Percentiles rank a stretch among this genome's conserved stretches.
These are phyloP conservation scores for Lathyrus sativus DNA, from an alignment of 306 rosid genomes.

Conservation along the genomic window DNA sequence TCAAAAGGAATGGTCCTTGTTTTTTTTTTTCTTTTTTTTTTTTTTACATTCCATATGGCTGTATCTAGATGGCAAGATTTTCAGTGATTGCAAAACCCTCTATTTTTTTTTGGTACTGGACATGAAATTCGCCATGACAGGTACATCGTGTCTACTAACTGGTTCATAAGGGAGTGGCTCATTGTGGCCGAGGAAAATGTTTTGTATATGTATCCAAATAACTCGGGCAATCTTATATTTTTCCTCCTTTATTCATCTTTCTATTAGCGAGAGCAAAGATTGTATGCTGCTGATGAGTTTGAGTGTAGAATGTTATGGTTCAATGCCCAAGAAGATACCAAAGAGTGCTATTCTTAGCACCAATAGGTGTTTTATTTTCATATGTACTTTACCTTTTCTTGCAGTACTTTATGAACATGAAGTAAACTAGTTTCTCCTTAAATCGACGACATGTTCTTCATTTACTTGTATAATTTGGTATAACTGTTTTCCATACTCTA, in stretches of 20 bases:
- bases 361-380: conserved; percentile 10
- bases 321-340: conserved; percentile 14
- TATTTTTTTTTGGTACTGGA: background rate
- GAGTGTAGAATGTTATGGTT: conserved; percentile 13
- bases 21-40: too few species aligned
- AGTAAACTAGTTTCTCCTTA: conserved; percentile 31
- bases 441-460: conserved; percentile 12
- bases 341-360: conserved; percentile 30
- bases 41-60: too few species aligned
- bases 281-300: conserved; percentile 4
- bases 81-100: conserved; percentile 11
- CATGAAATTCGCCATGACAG: background rate
- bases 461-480: background rate
- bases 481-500: conserved; percentile 11
- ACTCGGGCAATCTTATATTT: background rate
- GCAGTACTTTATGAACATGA: conserved; percentile 13
- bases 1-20: too few species aligned
- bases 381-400: conserved; percentile 23
- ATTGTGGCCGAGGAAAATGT: conserved; percentile 16
- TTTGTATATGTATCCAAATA: background rate
- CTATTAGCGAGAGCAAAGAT: background rate
- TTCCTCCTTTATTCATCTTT: background rate
- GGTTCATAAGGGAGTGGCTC: conserved; percentile 2
- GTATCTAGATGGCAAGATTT: conserved; percentile 26
- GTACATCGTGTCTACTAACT: conserved; percentile 8